Conservation (phyloP, 2,329 filamentous ascomycete genomes). For the Fusarium sp. region DNA sequence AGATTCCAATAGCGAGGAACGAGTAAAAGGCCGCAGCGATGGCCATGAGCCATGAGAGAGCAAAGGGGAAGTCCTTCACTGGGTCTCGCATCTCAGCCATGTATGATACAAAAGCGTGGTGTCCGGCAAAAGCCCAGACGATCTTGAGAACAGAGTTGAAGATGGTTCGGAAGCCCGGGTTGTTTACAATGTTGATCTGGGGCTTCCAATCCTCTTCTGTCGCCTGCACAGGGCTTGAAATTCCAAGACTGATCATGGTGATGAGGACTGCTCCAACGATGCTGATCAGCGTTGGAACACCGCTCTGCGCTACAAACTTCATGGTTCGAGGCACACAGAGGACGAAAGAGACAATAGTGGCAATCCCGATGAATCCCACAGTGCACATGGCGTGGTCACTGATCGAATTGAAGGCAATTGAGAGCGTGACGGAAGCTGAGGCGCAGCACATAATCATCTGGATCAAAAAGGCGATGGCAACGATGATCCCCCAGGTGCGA, state of each 20-base stretch:
- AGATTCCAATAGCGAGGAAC: constrained; percentile 37
- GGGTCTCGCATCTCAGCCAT: constrained; percentile 46
- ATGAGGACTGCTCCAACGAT: constrained; percentile 22
- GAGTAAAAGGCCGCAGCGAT: constrained; percentile 35
- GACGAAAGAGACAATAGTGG: constrained; percentile 13
- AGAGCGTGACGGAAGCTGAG: constrained; percentile 26
- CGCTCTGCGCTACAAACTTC: constrained; percentile 31
- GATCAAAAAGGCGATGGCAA: constrained; percentile 21
- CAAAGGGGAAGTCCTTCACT: constrained; percentile 35
- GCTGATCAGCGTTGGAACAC: constrained; percentile 18
- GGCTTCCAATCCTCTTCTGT: constrained; percentile 15
- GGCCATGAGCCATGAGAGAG: constrained; percentile 25
- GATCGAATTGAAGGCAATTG: constrained; percentile 31
- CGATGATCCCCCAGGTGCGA: constrained; percentile 10
- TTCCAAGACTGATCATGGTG: constrained; percentile 31
- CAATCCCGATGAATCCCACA: constrained; percentile 23
- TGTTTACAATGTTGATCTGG: constrained; percentile 20
- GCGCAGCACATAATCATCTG: constrained; percentile 32
- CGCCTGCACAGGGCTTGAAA: constrained; percentile 9
- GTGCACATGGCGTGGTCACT: constrained; percentile 26
- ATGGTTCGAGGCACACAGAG: constrained; percentile 25
- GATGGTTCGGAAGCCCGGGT: constrained; percentile 31
- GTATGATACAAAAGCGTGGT: constrained; percentile 42
- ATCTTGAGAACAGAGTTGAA: constrained; percentile 35
- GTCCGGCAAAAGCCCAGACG: constrained; percentile 41